These are phyloP conservation scores for Colletotrichum zoysiae DNA, from an alignment of 2,329 filamentous ascomycete species.

Conservation along the genomic window DNA sequence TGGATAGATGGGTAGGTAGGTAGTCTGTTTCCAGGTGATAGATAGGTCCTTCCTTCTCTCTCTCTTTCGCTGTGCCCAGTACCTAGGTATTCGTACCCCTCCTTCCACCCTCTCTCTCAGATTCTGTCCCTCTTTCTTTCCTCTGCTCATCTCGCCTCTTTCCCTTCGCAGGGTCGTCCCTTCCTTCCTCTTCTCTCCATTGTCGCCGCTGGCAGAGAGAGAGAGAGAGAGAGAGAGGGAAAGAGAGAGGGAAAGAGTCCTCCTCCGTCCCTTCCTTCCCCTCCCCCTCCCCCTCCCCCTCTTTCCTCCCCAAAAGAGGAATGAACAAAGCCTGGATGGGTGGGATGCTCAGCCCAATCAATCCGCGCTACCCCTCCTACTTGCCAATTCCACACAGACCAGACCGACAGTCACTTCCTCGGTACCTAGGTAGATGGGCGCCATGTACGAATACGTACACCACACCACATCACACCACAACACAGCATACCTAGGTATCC, in stretches of 20 bases:
- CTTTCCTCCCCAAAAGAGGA: not conserved
- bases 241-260: too few relatives aligned
- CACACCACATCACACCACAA: not conserved
- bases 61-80: too few relatives aligned
- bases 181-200: too few relatives aligned
- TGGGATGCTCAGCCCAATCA: slow-evolving; percentile 3
- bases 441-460: not conserved
- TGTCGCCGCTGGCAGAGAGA: not conserved
- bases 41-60: not conserved
- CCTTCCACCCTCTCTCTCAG: not conserved
- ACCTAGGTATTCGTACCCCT: too few relatives aligned
- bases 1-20: too few relatives aligned
- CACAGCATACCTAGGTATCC: not conserved
- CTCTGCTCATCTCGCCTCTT: not conserved
- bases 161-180: not conserved
- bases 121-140: not conserved
- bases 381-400: not conserved
- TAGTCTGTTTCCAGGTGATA: too few relatives aligned
- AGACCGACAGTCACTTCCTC: not conserved
- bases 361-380: not conserved
- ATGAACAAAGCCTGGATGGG: not conserved
- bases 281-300: too few relatives aligned
- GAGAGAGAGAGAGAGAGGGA: not conserved
- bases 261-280: not conserved
- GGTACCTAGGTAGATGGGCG: not conserved